Evolutionary conservation across 495 filamentous ascomycete genomes (phyloP), one percentile per base, ranked within the genome.

Genomic region (Chaetomium cochliodes): DNA sequence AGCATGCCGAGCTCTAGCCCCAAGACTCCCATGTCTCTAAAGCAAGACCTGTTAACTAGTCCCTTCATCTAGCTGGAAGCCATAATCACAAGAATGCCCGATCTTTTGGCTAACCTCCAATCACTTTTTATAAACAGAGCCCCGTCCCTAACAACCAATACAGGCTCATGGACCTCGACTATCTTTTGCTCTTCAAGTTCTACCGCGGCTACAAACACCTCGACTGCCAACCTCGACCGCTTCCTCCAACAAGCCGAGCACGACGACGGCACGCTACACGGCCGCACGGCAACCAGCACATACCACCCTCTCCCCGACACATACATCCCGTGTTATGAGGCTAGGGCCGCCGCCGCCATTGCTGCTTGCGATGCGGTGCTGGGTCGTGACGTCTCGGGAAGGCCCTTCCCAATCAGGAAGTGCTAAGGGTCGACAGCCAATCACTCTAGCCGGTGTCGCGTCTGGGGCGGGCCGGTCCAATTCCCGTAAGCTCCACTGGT

Each of bases 251-350:
- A 60, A 60, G n/a, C 49, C 58, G 22, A 23, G 44, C 20, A 15
- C 13, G 58, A 60, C 25, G 58, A 60, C 42, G 58, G 23, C 42
- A 49, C 58, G 16, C 42, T 60, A 0, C 13, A 60, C n/a, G 22
- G 26, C 18, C 58, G 58, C 16, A 16, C 49, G 26, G 1, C 4
- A 0, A 26, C 50, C 16, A 4, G 20, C 18, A 7, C 0, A 22
- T 6, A 26, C 33, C n/a, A 8, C 33, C 44, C 58, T 1, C 42
- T 37, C 16, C 42, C 58, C 1, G 2, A 22, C 1, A 23, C 58
- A 8, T 7, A 18, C 15, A 15, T 50, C 8, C 25, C 16, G 18
- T 42, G 44, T 9, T 62, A 62, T 23, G 7, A 44, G 22, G 33
- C 33, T 3, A 53, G 37, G 22, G 59, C 59, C 26, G 50, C 59